Evolutionary conservation across 2,329 filamentous ascomycete species (phyloP).

Genomic region (Pseudohalonectria lignicola): DNA sequence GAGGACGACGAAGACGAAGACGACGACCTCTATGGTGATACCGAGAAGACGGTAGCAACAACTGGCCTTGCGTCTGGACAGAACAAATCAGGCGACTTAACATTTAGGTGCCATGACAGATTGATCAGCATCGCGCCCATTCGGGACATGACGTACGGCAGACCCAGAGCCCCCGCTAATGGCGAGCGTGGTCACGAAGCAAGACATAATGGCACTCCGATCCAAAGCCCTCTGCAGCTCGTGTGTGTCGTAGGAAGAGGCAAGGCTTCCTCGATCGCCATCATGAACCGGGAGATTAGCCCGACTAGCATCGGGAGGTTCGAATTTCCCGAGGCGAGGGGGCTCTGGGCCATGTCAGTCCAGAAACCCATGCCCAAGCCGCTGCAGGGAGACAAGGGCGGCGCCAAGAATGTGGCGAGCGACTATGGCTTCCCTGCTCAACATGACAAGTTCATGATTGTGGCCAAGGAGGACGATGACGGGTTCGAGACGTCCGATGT

Average conservation of each 20-base stretch:
- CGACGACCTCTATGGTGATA: conserved; percentile 56
- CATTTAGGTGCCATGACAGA: conserved; percentile 66
- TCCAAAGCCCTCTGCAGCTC: conserved; percentile 46
- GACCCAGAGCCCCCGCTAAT: conserved; percentile 29
- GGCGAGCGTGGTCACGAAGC: conserved; percentile 22
- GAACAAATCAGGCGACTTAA: conserved; percentile 50
- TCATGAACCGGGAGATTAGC: conserved; percentile 69
- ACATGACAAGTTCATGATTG: conserved; percentile 72
- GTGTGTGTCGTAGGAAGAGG: conserved; percentile 52
- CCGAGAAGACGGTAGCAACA: conserved; percentile 24
- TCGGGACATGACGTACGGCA: conserved; percentile 61
- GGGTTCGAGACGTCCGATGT: conserved; percentile 70
- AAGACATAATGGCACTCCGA: conserved; percentile 33
- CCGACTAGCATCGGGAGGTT: conserved; percentile 60
- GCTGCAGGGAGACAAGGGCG: conserved; percentile 37
- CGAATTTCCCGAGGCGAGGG: conserved; percentile 60
- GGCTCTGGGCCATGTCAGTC: conserved; percentile 71
- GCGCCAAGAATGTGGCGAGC: conserved; percentile 24
- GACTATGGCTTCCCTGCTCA: conserved; percentile 49
- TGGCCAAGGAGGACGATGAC: conserved; percentile 59
- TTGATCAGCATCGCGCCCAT: conserved; percentile 73
- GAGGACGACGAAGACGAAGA: conserved; percentile 42
- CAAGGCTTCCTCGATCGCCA: conserved; percentile 57
- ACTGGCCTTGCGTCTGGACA: conserved; percentile 24
- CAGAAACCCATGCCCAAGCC: conserved; percentile 56